Conservation (phyloP, 1,284 basidiomycete genomes). For the Neonothopanus nambi region DNA sequence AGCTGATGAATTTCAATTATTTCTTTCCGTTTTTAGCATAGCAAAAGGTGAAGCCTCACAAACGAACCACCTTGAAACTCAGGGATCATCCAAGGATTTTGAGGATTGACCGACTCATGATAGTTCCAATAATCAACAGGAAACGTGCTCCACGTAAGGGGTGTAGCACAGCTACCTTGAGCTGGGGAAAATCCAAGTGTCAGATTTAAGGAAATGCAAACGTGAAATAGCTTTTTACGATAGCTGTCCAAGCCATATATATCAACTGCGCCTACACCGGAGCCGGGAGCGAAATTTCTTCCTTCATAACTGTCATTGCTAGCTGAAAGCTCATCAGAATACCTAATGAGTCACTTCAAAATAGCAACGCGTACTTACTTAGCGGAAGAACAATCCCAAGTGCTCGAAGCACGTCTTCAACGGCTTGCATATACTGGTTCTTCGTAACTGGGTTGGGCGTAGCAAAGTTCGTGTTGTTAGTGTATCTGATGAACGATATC, state of each 20-base stretch:
- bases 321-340: conserved; percentile 3
- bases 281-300: conserved; percentile 18
- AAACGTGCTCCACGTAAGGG: conserved; percentile 15
- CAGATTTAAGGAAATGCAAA: background rate
- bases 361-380: conserved; percentile 13
- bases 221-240: conserved; percentile 11
- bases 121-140: conserved; percentile 19
- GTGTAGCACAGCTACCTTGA: conserved; percentile 18
- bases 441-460: conserved; percentile 20
- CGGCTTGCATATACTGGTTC: conserved; percentile 19
- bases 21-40: background rate
- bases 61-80: conserved; percentile 17
- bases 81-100: conserved; percentile 3
- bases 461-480: conserved; percentile 13
- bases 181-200: background rate
- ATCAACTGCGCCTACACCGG: conserved; percentile 16
- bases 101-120: conserved; percentile 18
- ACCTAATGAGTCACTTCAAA: background rate
- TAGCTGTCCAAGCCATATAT: conserved; percentile 19
- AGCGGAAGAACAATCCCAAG: conserved; percentile 19
- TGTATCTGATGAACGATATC: background rate
- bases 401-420: conserved; percentile 18
- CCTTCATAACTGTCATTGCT: conserved; percentile 19
- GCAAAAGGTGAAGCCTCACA: background rate
- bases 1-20: background rate